Evolutionary conservation across 441 rosid genomes (phyloP).

Genomic region (Adansonia rubrostipa): DNA sequence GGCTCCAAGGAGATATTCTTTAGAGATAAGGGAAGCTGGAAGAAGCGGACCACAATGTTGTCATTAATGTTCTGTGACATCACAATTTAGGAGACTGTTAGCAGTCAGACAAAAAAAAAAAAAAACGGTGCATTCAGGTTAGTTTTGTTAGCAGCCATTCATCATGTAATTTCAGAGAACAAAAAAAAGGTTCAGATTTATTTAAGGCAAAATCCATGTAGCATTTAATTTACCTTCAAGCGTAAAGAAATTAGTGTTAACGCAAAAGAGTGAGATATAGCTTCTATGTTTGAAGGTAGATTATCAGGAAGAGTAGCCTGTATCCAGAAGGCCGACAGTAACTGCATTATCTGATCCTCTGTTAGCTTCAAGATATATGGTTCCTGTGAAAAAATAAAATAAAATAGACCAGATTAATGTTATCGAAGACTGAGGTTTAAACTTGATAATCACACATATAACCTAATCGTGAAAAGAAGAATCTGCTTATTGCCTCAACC

Average conservation of each 20-base stretch:
- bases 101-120: neutral
- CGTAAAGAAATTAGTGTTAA: slow-evolving; percentile 75
- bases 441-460: slow-evolving; percentile 14
- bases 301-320: slow-evolving; percentile 81
- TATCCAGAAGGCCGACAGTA: slow-evolving; percentile 92
- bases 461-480: slow-evolving; percentile 11
- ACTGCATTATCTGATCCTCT: slow-evolving; percentile 89
- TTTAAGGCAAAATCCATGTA: neutral
- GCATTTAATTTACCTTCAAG: slow-evolving; percentile 52
- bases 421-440: slow-evolving; percentile 2
- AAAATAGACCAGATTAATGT: neutral
- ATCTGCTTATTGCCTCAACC: slow-evolving; percentile 52
- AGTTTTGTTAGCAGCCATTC: slow-evolving; percentile 8
- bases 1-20: slow-evolving; percentile 60
- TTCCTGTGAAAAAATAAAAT: slow-evolving; percentile 54
- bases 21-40: slow-evolving; percentile 86
- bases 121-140: neutral
- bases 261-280: slow-evolving; percentile 84
- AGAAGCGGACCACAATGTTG: slow-evolving; percentile 63
- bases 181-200: neutral
- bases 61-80: slow-evolving; percentile 67
- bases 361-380: slow-evolving; percentile 71
- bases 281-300: slow-evolving; percentile 84
- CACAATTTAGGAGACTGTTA: slow-evolving; percentile 14
- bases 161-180: neutral